Evolutionary conservation across 2,329 filamentous ascomycete genomes (phyloP).

Genomic region (Exophiala lecanii-corni): DNA sequence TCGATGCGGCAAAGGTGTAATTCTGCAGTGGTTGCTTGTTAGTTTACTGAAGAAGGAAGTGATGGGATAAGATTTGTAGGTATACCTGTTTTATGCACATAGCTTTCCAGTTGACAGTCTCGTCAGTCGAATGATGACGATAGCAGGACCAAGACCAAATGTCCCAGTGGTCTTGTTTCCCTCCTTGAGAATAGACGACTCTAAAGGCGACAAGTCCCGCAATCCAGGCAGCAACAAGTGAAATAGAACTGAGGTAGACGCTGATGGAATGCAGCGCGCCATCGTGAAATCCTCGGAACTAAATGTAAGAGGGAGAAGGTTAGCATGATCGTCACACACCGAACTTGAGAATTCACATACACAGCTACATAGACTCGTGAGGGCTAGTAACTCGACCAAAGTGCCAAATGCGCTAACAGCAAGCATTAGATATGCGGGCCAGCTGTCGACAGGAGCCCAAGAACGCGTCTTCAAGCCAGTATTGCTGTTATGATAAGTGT

Average conservation of each 20-base stretch:
- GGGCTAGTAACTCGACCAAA: background rate
- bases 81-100: constrained; percentile 4
- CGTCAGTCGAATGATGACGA: background rate
- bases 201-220: constrained; percentile 4
- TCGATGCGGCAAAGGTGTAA: constrained; percentile 4
- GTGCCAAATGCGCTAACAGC: background rate
- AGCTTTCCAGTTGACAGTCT: constrained; percentile 3
- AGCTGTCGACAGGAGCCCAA: background rate
- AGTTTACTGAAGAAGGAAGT: background rate
- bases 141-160: constrained; percentile 7
- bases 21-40: background rate
- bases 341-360: too few relatives aligned
- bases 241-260: background rate
- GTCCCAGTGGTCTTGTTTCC: constrained; percentile 1
- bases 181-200: constrained; percentile 1
- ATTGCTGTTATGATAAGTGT: background rate
- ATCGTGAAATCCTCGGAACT: background rate
- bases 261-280: background rate
- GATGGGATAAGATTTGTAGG: background rate
- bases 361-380: constrained; percentile 1
- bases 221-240: constrained; percentile 3
- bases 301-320: background rate
- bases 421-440: background rate
- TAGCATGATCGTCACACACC: too few relatives aligned
- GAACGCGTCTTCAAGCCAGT: constrained; percentile 1